These are phyloP conservation scores for Globisporangium perplexum DNA, from an alignment of 352 stramenopile species.

Conservation along the genomic window DNA sequence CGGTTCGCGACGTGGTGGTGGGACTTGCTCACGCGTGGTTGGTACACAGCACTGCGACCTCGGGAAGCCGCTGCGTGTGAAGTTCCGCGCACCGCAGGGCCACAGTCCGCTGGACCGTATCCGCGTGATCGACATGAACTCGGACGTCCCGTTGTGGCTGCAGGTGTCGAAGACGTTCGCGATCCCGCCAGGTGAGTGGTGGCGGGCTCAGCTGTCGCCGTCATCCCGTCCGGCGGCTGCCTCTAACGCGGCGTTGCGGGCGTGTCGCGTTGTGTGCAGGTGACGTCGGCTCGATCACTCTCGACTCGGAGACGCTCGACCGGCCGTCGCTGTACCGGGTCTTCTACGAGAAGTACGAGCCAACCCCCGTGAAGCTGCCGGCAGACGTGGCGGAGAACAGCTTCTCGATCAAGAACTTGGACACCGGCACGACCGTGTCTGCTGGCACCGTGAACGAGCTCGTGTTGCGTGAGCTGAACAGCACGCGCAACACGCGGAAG, in stretches of 20 bases:
- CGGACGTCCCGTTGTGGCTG: conserved; percentile 71
- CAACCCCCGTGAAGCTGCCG: conserved; percentile 52
- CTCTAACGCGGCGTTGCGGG: background rate
- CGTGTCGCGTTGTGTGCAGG: conserved; percentile 12
- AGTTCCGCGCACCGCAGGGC: conserved; percentile 58
- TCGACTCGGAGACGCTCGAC: conserved; percentile 79
- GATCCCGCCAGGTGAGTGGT: conserved; percentile 54
- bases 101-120: conserved; percentile 79
- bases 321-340: conserved; percentile 77
- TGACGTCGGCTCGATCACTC: conserved; percentile 70
- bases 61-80: conserved; percentile 72
- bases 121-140: conserved; percentile 83
- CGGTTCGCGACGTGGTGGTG: no score
- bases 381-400: conserved; percentile 48
- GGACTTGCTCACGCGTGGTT: background rate
- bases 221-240: background rate
- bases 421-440: conserved; percentile 73
- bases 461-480: conserved; percentile 65
- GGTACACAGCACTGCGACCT: conserved; percentile 62
- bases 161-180: conserved; percentile 82
- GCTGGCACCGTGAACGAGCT: conserved; percentile 73
- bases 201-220: background rate
- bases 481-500: conserved; percentile 35
- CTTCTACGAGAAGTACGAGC: conserved; percentile 86
- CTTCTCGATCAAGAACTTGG: conserved; percentile 78